Percentiles rank a stretch among this genome's conserved stretches.
Evolutionary conservation across 176 grass and related monocot species (phyloP).

Genomic region (Musa beccarii): DNA sequence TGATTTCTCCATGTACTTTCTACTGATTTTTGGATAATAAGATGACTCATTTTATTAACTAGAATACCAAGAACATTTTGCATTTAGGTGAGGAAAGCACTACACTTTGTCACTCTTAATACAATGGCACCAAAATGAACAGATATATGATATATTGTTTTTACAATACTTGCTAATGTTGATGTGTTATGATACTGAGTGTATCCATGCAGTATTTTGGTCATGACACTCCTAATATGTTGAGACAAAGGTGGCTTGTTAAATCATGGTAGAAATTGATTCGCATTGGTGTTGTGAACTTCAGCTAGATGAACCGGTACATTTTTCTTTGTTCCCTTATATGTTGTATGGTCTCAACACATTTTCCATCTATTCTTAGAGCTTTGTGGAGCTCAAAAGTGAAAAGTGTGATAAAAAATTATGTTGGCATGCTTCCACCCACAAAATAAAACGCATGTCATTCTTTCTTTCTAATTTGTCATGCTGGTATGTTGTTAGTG

Average conservation of each 20-base stretch:
- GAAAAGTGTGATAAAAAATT: background rate
- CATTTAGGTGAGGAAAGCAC: background rate
- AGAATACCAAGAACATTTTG: background rate
- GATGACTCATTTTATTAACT: background rate
- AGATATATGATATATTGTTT: conserved; percentile 1
- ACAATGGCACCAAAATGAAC: background rate
- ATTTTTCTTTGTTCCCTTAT: background rate
- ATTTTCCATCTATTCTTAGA: background rate
- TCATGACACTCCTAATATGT: background rate
- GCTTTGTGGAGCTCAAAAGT: background rate
- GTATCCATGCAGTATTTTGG: background rate
- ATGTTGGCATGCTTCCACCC: background rate
- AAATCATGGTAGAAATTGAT: background rate
- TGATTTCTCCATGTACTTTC: too few relatives aligned
- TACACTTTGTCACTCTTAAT: background rate
- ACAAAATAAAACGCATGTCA: background rate
- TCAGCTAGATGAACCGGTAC: background rate
- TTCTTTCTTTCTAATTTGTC: background rate
- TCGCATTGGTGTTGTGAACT: background rate
- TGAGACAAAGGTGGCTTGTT: background rate
- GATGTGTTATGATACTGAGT: conserved; percentile 30
- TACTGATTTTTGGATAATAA: too few relatives aligned
- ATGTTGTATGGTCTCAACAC: too few relatives aligned
- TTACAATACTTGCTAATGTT: conserved; percentile 30
- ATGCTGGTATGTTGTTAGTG: background rate